Conservation (phyloP, 1,284 basidiomycete species). For the Marasmius sp. region DNA sequence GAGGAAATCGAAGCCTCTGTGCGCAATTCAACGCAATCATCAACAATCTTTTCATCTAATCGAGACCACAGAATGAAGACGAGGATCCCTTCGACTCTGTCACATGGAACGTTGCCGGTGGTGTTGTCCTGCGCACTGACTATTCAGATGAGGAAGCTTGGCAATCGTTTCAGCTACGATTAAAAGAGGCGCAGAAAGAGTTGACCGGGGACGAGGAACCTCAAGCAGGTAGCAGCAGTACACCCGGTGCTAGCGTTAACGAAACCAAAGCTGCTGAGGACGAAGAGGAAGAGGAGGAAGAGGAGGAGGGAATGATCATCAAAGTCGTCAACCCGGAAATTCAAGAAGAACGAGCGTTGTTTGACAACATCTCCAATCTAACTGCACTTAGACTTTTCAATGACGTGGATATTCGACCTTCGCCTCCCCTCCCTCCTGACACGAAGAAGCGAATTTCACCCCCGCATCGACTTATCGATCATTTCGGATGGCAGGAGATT, state of each 20-base stretch:
- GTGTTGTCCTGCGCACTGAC: conserved; percentile 68
- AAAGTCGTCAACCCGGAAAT: conserved; percentile 47
- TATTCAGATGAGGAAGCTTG: conserved; percentile 66
- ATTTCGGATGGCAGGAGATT: conserved; percentile 68
- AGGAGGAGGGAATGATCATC: conserved; percentile 38
- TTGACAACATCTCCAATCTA: conserved; percentile 61
- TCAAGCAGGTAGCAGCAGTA: conserved; percentile 15
- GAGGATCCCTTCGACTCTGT: conserved; percentile 44
- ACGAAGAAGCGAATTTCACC: conserved; percentile 41
- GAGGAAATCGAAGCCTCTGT: conserved; percentile 1
- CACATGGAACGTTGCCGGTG: conserved; percentile 36
- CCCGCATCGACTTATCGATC: conserved; percentile 60
- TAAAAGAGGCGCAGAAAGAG: conserved; percentile 54
- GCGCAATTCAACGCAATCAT: background rate
- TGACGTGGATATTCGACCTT: conserved; percentile 59
- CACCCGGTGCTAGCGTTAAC: conserved; percentile 19
- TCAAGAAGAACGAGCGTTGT: conserved; percentile 37
- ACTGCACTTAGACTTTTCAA: conserved; percentile 66
- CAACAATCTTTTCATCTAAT: conserved; percentile 12
- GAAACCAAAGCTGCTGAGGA: conserved; percentile 37
- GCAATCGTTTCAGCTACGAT: conserved; percentile 47
- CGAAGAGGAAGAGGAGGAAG: conserved; percentile 28
- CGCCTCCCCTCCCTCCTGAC: conserved; percentile 45
- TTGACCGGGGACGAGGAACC: conserved; percentile 30
- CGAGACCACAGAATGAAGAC: conserved; percentile 37